Base-by-base conservation (phyloP, 2,329 filamentous ascomycete species). In the Aspergillus oerlinghausenensis region DNA sequence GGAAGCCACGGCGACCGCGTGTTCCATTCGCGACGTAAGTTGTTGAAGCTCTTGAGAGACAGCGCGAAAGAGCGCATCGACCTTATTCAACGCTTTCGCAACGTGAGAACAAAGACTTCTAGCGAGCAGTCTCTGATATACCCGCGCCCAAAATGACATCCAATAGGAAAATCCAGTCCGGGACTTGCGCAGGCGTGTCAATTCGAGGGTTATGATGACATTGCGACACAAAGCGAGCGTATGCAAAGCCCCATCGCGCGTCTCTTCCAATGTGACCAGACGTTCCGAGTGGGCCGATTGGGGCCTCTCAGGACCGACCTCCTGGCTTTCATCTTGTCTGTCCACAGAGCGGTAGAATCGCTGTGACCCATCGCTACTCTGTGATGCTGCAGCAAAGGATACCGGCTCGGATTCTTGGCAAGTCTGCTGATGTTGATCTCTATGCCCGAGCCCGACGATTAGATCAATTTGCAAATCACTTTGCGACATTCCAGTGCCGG, bases 131-230 rank as follows among this genome's bases (percentile, higher is more conserved):
- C 58, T 59, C 2, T 62, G 40, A 51, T 71, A 72, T 7, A 70
- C 56, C 14, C 59, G 59, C 23, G 63, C 56, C 70, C 70, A 72
- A 52, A 70, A 71, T 11, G 57, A 29, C 10, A 67, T 55, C 70
- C 70, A 72, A 51, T 64, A 57, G 35, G 55, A 56, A 28, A 68
- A 51, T 3, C 70, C 70, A 19, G 59, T 59, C 21, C 70, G 66
- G 8, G 70, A 65, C 32, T 69, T 70, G 56, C 62, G 60, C 53
- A 72, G 65, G 17, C 70, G 67, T 1, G 63, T 70, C 21, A 70
- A 29, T 50, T 72, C 70, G 6, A 70, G 65, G 3, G 57, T 59
- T 6, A 65, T 57, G 43, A 71, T 66, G 48, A 67, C 60, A 23
- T 62, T 59, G 29, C 67, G 67, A 55, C 68, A 71, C 26, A 62